phyloP scores from a whole-genome alignment of 768 basidiomycete species.

The Collybia nuda region DNA sequence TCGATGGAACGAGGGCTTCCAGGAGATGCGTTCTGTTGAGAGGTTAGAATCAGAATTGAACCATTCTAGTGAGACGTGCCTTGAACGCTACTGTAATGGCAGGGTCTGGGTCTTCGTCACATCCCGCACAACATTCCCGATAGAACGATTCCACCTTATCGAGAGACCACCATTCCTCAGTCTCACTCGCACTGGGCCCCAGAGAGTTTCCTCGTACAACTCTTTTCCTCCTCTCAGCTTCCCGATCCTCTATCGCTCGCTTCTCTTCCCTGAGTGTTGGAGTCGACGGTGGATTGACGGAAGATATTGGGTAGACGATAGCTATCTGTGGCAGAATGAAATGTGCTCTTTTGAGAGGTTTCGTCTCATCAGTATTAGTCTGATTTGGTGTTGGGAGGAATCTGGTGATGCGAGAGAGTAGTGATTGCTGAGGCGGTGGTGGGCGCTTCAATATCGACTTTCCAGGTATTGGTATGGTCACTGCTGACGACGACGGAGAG shows the following conservation, averaged over 20 bases:
- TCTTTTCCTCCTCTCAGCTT: conserved; percentile 63
- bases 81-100: conserved; percentile 70
- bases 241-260: conserved; percentile 72
- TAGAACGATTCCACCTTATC: conserved; percentile 87
- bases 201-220: conserved; percentile 59
- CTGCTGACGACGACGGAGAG: conserved; percentile 77
- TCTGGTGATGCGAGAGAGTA: conserved; percentile 73
- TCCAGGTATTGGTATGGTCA: conserved; percentile 76
- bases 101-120: conserved; percentile 69
- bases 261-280: conserved; percentile 81
- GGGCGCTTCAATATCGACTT: conserved; percentile 83
- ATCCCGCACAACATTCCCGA: conserved; percentile 77
- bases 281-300: conserved; percentile 79
- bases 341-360: conserved; percentile 82
- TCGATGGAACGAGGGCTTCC: conserved; percentile 71
- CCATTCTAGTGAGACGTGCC: conserved; percentile 36
- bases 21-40: conserved; percentile 47
- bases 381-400: conserved; percentile 63
- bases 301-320: conserved; percentile 89
- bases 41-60: neutral
- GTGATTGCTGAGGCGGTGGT: conserved; percentile 62
- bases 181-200: conserved; percentile 29
- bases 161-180: conserved; percentile 80
- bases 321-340: conserved; percentile 87
- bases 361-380: conserved; percentile 41